Base-by-base conservation (phyloP, 345 rosid genomes). In the Eucalyptus lansdowneana region DNA sequence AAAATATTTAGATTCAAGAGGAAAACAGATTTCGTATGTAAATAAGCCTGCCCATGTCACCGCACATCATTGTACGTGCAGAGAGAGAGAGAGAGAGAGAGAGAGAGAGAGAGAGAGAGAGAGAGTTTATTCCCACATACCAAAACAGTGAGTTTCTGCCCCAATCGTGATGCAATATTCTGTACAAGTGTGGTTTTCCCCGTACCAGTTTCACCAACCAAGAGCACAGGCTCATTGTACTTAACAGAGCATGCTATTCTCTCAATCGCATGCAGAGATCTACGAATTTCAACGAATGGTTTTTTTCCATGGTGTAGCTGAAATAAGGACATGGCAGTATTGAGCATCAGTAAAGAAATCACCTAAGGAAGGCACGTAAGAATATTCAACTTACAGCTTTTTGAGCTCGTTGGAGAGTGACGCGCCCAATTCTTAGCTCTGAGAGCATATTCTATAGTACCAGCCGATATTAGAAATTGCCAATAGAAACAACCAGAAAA, bases 151-250 rank as follows among this genome's bases (percentile, higher is more conserved):
- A 97, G 97, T 89, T 91, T 96, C 95, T 96, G 98, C 85, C 99
- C 96, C 47, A 96, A 93, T 96, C 94, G 95, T 83, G 67, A 90
- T 58, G 99, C 98, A 88, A 97, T 90, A 91, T 95, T 95, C 92
- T 97, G 99, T 87, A 97, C 98, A 85, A 97, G 96, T 50, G 99
- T 97, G 76, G 99, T 97, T 95, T 97, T 97, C 90, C 99, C 99
- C 5, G 98, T 97, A 91, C 99, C 99, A 90, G 99, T 97, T 96
- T 97, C 99, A 89, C 99, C 99, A 91, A 97, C 99, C 92, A 97
- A 93, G 89, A 97, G 97, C 92, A 97, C 97, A 91, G 99, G 96
- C 93, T 97, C 99, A 47, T 96, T 97, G 94, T 92, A 90, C 94
- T 94, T 95, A 13, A 96, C 96, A 90, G 95, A 95, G 92, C 98